Base-by-base conservation (phyloP, 106 monocot genomes). In the Triglochin maritima region DNA sequence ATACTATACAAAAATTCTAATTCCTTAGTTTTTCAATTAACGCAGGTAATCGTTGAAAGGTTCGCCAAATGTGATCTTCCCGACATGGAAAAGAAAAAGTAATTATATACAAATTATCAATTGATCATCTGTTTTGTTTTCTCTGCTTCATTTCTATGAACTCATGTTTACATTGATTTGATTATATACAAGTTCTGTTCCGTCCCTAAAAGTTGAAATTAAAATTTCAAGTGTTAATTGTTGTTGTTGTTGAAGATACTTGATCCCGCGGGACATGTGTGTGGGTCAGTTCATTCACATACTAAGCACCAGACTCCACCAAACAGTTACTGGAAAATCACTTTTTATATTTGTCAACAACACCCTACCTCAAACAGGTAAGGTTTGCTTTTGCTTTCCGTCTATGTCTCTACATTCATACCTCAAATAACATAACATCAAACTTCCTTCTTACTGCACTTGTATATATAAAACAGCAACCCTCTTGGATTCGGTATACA, bases 231-330 rank as follows among this genome's bases (percentile, higher is more conserved):
- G 15, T 4, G 11, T 13, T 2, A 43, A 62, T 62, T 6, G 17
- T 65, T 12, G 17, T 52, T 52, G 4, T 52, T 67, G 4, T 42
- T 70, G 49, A 79, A 93, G 94, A 57, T 94, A 77, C 49, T 61
- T 90, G 59, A 78, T 90, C 60, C 94, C 94, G 2, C 69, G 85
- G 2, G 89, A 89, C 72, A 94, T 94, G 93, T 80, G 86, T 12
- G 77, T 94, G 1, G 93, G 93, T 4, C 93, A 94, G 66, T 86
- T 94, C 73, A 84, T 89, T 69, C 89, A 82, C 70, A 83, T 90
- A 56, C 64, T 94, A 60, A 73, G 87, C 58, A 46, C 56, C 65
- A 75, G 94, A 57, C 76, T 94, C 55, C 94, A 79, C 68, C 87
- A 89, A 46, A 29, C 29, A 44, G 41, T 78, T 61, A 71, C 89